A percentile compares a stretch with the other conserved stretches of the same genome.
phyloP scores from a whole-genome alignment of 2,329 filamentous ascomycete genomes.

The Fusarium armeniacum region DNA sequence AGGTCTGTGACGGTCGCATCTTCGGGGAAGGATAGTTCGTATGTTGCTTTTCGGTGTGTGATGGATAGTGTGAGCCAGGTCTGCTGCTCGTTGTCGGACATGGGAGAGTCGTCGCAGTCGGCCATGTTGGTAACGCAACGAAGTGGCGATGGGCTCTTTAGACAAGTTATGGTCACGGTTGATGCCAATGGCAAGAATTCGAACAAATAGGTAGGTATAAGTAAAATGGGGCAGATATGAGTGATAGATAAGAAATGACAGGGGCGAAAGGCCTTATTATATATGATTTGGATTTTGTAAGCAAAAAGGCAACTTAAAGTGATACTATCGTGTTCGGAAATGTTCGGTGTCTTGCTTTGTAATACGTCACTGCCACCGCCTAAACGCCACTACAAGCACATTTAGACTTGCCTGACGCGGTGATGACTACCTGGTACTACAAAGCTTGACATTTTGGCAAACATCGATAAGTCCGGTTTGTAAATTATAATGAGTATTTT shows the following conservation, averaged over 20 bases:
- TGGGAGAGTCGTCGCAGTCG: conserved; percentile 27
- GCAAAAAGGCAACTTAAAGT: neutral
- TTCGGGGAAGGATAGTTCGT: conserved; percentile 60
- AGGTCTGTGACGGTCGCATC: conserved; percentile 70
- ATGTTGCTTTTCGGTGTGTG: conserved; percentile 61
- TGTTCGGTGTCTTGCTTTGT: conserved; percentile 58
- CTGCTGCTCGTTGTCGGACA: conserved; percentile 42
- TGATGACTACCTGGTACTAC: conserved; percentile 7
- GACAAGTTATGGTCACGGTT: conserved; percentile 23
- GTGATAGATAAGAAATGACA: conserved; percentile 17
- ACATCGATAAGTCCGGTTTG: conserved; percentile 19
- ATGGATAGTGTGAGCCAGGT: conserved; percentile 60
- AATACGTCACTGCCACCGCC: conserved; percentile 56
- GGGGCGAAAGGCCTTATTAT: conserved; percentile 1
- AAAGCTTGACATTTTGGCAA: neutral
- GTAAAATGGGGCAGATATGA: neutral
- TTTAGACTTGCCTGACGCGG: neutral
- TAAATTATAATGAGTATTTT: neutral
- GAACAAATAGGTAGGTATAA: neutral
- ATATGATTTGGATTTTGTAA: conserved; percentile 9
- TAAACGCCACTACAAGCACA: conserved; percentile 22
- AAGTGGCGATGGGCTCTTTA: conserved; percentile 29
- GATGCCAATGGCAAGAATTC: conserved; percentile 6
- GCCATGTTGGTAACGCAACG: conserved; percentile 37
- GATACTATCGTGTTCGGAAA: conserved; percentile 44